These are phyloP conservation scores for Komagataella pseudopastoris DNA, from an alignment of 805 yeast species.

Conservation along the genomic window DNA sequence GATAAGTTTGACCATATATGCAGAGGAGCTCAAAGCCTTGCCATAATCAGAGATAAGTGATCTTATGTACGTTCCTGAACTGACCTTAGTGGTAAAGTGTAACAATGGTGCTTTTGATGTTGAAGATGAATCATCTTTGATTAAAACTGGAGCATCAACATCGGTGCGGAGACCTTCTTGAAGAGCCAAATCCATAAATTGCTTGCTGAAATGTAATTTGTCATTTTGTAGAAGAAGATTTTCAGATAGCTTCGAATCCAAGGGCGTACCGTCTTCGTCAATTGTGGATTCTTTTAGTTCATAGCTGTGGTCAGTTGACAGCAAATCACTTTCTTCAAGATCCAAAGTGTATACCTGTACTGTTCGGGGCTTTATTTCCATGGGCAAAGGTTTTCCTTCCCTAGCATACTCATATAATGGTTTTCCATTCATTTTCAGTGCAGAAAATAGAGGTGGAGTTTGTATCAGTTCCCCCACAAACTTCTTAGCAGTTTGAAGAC, in stretches of 20 bases:
- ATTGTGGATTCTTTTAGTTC: conserved; percentile 24
- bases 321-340: conserved; percentile 33
- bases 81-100: conserved; percentile 65
- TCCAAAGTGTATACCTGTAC: conserved; percentile 45
- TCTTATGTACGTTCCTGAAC: conserved; percentile 92
- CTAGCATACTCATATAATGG: conserved; percentile 93
- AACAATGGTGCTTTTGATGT: conserved; percentile 48
- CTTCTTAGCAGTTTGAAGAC: conserved; percentile 37
- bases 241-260: conserved; percentile 21
- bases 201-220: conserved; percentile 42
- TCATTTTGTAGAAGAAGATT: conserved; percentile 53
- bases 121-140: conserved; percentile 7
- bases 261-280: conserved; percentile 33
- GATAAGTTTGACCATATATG: conserved; percentile 77
- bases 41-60: conserved; percentile 85
- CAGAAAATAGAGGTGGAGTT: conserved; percentile 92
- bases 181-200: conserved; percentile 32
- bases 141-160: conserved; percentile 8
- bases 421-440: conserved; percentile 87
- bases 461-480: conserved; percentile 77
- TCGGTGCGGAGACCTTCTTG: conserved; percentile 19
- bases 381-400: conserved; percentile 73
- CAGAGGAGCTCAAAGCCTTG: conserved; percentile 61
- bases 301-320: conserved; percentile 44
- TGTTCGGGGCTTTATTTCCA: conserved; percentile 64